Conservation (phyloP, 768 basidiomycete species). For the Russula dissimulans region DNA sequence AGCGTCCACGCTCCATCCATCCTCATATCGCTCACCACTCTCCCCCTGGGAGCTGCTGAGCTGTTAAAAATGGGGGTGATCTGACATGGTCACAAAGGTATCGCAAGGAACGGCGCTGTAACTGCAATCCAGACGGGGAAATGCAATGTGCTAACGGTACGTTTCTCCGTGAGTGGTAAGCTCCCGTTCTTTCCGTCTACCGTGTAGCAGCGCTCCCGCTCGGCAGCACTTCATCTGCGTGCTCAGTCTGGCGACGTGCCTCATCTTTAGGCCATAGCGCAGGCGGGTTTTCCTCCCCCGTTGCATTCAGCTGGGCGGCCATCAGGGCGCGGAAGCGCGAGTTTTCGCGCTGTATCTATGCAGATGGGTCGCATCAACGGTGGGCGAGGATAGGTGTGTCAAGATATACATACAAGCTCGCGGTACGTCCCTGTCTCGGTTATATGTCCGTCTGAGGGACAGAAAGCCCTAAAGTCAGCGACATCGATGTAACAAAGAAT, state of each 20-base stretch:
- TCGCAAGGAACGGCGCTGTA: too few relatives aligned
- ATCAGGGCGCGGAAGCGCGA: constrained; percentile 82
- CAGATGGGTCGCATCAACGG: neutral
- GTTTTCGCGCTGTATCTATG: constrained; percentile 51
- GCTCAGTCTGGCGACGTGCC: neutral
- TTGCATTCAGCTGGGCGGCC: constrained; percentile 76
- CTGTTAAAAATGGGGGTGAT: too few relatives aligned
- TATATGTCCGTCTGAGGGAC: constrained; percentile 54
- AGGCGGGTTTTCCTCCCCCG: constrained; percentile 9
- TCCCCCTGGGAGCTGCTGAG: too few relatives aligned
- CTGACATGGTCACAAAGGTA: too few relatives aligned
- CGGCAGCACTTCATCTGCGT: neutral
- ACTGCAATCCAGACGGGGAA: neutral
- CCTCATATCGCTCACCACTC: too few relatives aligned
- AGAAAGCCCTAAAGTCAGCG: neutral
- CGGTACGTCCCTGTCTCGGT: constrained; percentile 77
- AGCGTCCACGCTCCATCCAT: too few relatives aligned
- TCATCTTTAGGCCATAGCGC: neutral
- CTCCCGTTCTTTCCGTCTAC: neutral
- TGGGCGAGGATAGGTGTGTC: neutral
- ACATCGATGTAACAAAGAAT: neutral
- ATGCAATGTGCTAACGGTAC: neutral
- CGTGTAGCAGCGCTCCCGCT: neutral
- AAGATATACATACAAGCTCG: constrained; percentile 42
- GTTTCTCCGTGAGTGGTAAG: neutral